Conservation (phyloP, 441 rosid genomes). For the Pelargonium cotyledonis region DNA sequence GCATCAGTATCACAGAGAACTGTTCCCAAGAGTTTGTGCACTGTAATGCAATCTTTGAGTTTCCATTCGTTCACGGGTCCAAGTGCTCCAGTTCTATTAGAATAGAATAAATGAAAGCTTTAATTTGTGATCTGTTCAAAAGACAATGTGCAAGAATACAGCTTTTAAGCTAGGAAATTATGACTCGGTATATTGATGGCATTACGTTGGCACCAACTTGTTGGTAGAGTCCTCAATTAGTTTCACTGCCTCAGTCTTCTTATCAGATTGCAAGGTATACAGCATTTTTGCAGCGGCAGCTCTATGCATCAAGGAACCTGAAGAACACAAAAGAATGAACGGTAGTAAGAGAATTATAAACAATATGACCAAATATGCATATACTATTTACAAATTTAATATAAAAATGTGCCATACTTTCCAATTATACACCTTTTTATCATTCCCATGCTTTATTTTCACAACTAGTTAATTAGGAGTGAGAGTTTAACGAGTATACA, state of each 20-base stretch:
- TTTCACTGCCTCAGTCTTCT: conserved; percentile 68
- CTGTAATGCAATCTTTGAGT: conserved; percentile 75
- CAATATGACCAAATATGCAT: not conserved
- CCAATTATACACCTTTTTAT: no score
- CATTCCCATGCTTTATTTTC: no score
- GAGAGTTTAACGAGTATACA: no score
- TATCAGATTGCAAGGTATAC: conserved; percentile 56
- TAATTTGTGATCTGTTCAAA: not conserved
- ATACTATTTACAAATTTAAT: not conserved
- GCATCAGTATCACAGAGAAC: conserved; percentile 61
- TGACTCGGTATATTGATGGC: conserved; percentile 11
- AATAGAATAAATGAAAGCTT: conserved; percentile 4
- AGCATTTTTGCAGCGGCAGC: conserved; percentile 94
- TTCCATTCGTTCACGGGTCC: conserved; percentile 74
- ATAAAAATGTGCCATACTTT: no score
- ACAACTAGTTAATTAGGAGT: not conserved
- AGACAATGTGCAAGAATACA: not conserved
- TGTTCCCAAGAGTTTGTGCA: conserved; percentile 61
- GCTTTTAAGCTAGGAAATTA: not conserved
- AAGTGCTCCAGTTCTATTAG: conserved; percentile 51
- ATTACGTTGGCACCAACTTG: conserved; percentile 46
- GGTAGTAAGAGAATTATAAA: conserved; percentile 5
- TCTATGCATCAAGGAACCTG: conserved; percentile 97
- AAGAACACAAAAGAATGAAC: conserved; percentile 15
- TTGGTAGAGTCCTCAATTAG: conserved; percentile 79